Evolutionary conservation across 805 yeast species (phyloP), one percentile per base, ranked within the genome.

Genomic region (Hanseniaspora lindneri): DNA sequence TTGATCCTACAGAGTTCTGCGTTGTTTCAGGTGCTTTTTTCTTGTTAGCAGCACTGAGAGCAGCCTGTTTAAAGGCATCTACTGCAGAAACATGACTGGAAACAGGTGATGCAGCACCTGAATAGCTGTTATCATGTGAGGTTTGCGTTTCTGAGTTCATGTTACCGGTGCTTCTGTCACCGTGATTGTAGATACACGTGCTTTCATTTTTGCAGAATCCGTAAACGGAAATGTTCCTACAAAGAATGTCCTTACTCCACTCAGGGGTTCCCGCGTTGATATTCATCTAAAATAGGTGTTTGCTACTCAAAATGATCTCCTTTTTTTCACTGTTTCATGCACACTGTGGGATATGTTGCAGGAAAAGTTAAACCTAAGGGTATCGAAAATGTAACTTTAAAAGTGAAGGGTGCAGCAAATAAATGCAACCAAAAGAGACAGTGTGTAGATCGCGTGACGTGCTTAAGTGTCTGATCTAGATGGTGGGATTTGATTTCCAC

Each of bases 131-230:
- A 10, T 47, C 47, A 3, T 44, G 47, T 54, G 50, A 53, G 39
- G 36, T 53, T 25, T 17, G 7, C 16, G 3, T 28, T 28, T 25
- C 32, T 7, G 13, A 5, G 19, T 39, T 28, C 7, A 27, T n/a
- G 16, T 39, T 21, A 28, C 13, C n/a, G 14, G n/a, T 58, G 41
- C 66, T 68, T 34, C 60, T 64, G 51, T 74, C 81, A 61, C 84
- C 94, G 44, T 76, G 77, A 60, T 84, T 86, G 2, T 80, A 81
- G 60, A 95, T 86, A 10, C 95, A 95, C 57, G 84, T 85, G 55
- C 82, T 81, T 56, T 83, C 87, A 65, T 75, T 85, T 61, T 84
- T 84, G 68, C 96, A 86, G 58, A 74, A 84, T 3, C 95, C 96
- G 66, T 85, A 86, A 29, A 84, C 83, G 41, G 80, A 76, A 49